A percentile compares a stretch with the other conserved stretches of the same genome.
These are phyloP conservation scores for Uronychia binucleata DNA, from an alignment of 73 alveolate species.

Conservation along the genomic window DNA sequence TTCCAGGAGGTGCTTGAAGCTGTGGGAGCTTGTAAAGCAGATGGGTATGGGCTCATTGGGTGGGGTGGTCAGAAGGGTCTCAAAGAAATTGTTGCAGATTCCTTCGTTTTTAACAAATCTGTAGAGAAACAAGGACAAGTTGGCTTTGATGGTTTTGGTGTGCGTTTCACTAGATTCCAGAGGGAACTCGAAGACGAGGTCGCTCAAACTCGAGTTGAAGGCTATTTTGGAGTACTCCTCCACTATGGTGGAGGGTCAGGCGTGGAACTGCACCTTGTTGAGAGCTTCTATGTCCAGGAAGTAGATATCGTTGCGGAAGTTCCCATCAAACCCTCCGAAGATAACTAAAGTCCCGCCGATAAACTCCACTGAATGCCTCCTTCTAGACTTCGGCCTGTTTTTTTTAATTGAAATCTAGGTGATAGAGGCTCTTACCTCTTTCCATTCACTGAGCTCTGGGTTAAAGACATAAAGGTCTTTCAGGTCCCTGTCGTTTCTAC, in stretches of 20 bases:
- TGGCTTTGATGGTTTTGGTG: conserved; percentile 4
- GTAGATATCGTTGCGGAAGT: conserved; percentile 51
- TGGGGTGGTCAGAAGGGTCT: conserved; percentile 1
- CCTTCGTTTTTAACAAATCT: conserved; percentile 18
- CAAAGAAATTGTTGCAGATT: not conserved
- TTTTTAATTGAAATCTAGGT: not conserved
- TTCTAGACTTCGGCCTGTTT: conserved; percentile 50
- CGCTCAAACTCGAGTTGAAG: not conserved
- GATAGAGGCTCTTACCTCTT: conserved; percentile 1
- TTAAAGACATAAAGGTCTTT: conserved; percentile 62
- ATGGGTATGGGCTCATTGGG: not conserved
- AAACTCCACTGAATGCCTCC: conserved; percentile 64
- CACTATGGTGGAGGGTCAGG: conserved; percentile 4
- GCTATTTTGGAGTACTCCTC: conserved; percentile 13
- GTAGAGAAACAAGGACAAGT: conserved; percentile 30
- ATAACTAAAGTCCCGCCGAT: conserved; percentile 55
- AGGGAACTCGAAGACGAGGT: conserved; percentile 23
- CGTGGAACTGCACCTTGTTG: not conserved
- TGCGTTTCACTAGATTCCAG: not conserved
- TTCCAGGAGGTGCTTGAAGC: conserved; percentile 8
- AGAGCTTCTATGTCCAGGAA: conserved; percentile 26
- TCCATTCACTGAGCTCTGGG: conserved; percentile 36
- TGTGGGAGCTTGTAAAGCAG: conserved; percentile 6
- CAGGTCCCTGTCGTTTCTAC: conserved; percentile 88
- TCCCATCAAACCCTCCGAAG: conserved; percentile 76